Conservation (phyloP, 306 rosid genomes). For the Rosa lucieae region DNA sequence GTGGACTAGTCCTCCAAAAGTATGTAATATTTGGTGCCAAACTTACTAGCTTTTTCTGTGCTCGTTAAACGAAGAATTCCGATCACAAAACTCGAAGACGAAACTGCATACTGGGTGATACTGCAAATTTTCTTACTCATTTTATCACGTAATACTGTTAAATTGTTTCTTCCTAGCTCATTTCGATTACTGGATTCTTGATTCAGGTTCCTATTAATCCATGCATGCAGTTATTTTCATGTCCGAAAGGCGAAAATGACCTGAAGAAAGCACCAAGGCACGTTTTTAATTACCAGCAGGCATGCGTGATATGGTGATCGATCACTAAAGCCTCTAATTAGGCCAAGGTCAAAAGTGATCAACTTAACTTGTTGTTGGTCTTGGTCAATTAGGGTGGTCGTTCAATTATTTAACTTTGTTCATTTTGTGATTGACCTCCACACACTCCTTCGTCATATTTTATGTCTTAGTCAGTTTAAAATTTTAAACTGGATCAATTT, state of each 20-base stretch:
- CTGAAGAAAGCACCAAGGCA: no score
- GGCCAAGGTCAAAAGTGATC: no score
- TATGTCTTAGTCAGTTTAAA: background rate
- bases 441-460: background rate
- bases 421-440: background rate
- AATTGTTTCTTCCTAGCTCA: no score
- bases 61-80: background rate
- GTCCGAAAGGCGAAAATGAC: no score
- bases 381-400: background rate
- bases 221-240: no score
- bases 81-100: background rate
- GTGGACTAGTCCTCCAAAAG: background rate
- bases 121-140: background rate
- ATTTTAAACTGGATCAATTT: no score
- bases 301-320: no score
- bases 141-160: background rate
- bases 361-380: background rate
- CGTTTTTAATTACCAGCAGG: no score
- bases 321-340: no score
- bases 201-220: no score
- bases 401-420: background rate
- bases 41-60: background rate
- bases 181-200: no score
- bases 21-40: background rate
- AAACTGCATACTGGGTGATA: no score